Conservation (phyloP, 805 yeast genomes). For the Pichia californica region DNA sequence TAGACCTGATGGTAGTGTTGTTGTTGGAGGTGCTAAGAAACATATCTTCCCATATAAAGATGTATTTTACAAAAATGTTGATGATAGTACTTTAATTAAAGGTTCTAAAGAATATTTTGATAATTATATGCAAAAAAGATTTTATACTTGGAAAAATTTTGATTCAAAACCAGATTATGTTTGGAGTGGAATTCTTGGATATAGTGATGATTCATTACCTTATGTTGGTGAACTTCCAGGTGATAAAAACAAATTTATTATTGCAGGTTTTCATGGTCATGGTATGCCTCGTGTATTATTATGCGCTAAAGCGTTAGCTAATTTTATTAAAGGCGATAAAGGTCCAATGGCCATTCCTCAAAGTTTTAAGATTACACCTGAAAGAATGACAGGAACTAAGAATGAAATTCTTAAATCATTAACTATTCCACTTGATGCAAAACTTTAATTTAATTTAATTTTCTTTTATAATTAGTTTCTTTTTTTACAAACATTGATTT, state of each 20-base stretch:
- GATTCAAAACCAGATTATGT: constrained; percentile 21
- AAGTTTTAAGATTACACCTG: too few relatives aligned
- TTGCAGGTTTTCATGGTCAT: constrained; percentile 46
- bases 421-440: too few relatives aligned
- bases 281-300: constrained; percentile 44
- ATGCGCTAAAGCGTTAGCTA: constrained; percentile 35
- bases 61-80: constrained; percentile 27
- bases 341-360: too few relatives aligned
- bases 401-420: too few relatives aligned
- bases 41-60: constrained; percentile 21
- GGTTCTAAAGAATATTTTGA: constrained; percentile 21
- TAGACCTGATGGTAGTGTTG: constrained; percentile 32
- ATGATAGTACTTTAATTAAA: constrained; percentile 30
- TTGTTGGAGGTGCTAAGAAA: constrained; percentile 30
- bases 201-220: constrained; percentile 35
- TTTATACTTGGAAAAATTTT: constrained; percentile 29
- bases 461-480: too few relatives aligned
- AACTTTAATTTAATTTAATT: too few relatives aligned
- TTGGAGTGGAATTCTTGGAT: constrained; percentile 47
- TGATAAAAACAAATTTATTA: constrained; percentile 29
- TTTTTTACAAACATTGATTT: too few relatives aligned
- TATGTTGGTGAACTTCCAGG: constrained; percentile 35
- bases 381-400: too few relatives aligned
- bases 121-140: constrained; percentile 26
- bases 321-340: too few relatives aligned